Percentiles rank a stretch among this genome's conserved stretches.
phyloP scores from a whole-genome alignment of 352 stramenopile species.

The Phytopythium sindhum region DNA sequence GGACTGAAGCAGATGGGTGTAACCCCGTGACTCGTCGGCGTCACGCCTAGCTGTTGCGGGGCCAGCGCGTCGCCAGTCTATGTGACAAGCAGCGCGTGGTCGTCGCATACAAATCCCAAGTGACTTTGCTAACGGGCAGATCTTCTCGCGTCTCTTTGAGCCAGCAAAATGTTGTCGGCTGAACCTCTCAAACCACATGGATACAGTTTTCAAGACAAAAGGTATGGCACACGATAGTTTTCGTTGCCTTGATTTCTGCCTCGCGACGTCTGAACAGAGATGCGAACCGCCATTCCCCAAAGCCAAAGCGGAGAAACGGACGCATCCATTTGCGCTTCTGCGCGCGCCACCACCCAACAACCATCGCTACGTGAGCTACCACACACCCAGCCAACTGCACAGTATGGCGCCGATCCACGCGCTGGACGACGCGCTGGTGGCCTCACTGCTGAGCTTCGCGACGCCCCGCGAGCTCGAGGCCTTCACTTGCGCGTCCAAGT shows the following conservation, averaged over 20 bases:
- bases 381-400: background rate
- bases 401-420: slow-evolving; percentile 25
- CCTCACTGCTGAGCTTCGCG: slow-evolving; percentile 22
- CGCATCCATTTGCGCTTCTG: background rate
- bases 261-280: slow-evolving; percentile 6
- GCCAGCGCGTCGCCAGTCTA: slow-evolving; percentile 3
- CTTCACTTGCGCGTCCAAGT: slow-evolving; percentile 31
- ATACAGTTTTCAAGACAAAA: background rate
- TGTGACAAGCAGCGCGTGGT: background rate
- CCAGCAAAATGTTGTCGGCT: background rate
- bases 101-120: slow-evolving; percentile 2
- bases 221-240: background rate
- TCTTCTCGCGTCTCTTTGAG: slow-evolving; percentile 3
- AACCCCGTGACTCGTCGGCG: background rate
- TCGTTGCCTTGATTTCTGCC: background rate
- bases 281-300: background rate
- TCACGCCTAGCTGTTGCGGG: background rate
- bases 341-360: background rate
- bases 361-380: background rate
- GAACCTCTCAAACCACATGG: background rate
- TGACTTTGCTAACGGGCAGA: background rate
- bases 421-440: slow-evolving; percentile 29
- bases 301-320: background rate
- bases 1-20: slow-evolving; percentile 1
- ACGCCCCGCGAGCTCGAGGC: slow-evolving; percentile 28